Base-by-base conservation (phyloP, 805 yeast species). In the Myxozyma sirexii region DNA sequence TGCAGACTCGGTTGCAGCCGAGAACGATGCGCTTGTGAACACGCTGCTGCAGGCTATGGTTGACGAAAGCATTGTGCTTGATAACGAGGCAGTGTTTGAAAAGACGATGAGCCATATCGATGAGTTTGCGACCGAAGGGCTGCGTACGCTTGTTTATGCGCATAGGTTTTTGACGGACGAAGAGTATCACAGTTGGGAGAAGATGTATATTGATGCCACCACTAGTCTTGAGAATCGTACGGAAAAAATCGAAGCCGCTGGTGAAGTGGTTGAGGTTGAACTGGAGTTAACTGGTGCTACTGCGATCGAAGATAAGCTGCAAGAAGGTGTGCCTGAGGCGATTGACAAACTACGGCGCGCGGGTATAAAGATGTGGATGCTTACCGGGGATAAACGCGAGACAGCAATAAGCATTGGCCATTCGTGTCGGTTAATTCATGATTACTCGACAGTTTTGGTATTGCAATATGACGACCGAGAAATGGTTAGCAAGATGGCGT, bases 381-480 rank as follows among this genome's bases (percentile, higher is more conserved):
- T 94, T 49, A 94, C 99, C 0, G 99, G 99, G 46, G 99, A 94
- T 72, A 96, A 96, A 71, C 79, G 97, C 60, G 99, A 94, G 74
- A 94, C 99, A 0, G 99, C 99, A 1, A 91, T 94, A 62, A 94
- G 91, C 70, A 93, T 94, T 73, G 99, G 98, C 0, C 89, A 92
- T 69, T 88, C 99, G 5, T 94, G 99, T 73, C 85, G 90, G 37
- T 77, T 94, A 65, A 93, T 94, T 69, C 88, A 93, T 69, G 99
- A 94, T 69, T 94, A 88, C 71, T 90, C 97, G 0, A 88, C 96
- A 0, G 89, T 94, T 13, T 85, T 93, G 13, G 75, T 91, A n/a
- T 75, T 94, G 50, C 76, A 80, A 13, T 70, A 76, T 0, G 76
- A 75, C 13, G 78, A 58, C 55, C 91, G 86, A 21, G 84, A 82